Conservation (phyloP, 2,329 filamentous ascomycete genomes). For the Nannizziopsis arthrosporioides region DNA sequence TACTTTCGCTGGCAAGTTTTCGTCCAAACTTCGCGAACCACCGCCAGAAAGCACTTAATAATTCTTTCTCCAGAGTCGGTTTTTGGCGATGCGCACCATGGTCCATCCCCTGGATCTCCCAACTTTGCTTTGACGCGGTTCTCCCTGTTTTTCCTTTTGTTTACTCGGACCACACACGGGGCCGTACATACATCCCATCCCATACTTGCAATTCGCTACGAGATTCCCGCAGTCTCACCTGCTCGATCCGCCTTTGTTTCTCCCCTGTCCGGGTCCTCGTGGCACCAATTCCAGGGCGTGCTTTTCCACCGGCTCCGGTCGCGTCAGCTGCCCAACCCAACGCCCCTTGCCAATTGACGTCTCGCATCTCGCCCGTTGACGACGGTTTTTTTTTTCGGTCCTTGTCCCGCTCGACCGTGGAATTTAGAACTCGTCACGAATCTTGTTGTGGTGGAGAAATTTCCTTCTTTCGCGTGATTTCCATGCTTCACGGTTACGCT, state of each 20-base stretch:
- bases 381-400: background rate
- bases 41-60: background rate
- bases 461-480: constrained; percentile 23
- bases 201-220: too few species aligned
- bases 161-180: too few species aligned
- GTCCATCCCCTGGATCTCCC: constrained; percentile 21
- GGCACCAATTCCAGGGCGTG: constrained; percentile 9
- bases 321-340: constrained; percentile 13
- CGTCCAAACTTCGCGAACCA: constrained; percentile 1
- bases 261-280: background rate
- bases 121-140: constrained; percentile 23
- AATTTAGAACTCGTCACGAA: background rate
- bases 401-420: background rate
- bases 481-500: constrained; percentile 38
- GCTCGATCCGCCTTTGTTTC: constrained; percentile 12
- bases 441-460: background rate
- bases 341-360: constrained; percentile 8
- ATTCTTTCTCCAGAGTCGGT: constrained; percentile 11
- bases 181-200: background rate
- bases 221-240: background rate
- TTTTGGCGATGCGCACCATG: constrained; percentile 24
- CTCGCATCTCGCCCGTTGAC: constrained; percentile 3
- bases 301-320: constrained; percentile 10
- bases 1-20: constrained; percentile 5
- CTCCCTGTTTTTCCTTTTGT: too few species aligned